Base-by-base conservation (phyloP, 306 rosid genomes). In the Elaeagnus macrophylla region DNA sequence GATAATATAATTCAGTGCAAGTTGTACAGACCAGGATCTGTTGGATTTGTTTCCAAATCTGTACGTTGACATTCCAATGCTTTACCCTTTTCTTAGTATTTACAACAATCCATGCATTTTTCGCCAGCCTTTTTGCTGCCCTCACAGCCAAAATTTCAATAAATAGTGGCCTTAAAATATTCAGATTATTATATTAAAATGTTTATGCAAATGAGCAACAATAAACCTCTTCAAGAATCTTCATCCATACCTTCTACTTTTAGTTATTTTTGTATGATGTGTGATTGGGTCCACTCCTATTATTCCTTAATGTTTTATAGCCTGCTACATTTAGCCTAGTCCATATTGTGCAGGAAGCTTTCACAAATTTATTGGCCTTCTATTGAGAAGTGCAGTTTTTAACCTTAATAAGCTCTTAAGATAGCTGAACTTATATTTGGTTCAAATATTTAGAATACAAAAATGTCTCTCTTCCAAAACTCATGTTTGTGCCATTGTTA, bases 41-140 rank as follows among this genome's bases (percentile, higher is more conserved):
- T 93, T 79, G 99, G 99, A 70, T 93, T 93, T 70, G 99, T 87
- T 72, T 93, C 99, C 67, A 93, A 93, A 93, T 88, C 99, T 57
- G 99, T 93, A 82, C 36, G 96, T 76, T 54, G 57, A 25, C 53
- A 39, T 57, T 64, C 40, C 65, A 40, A 17, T 39, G 43, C 50
- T 10, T 55, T 65, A 39, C 51, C 60, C 13, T 69, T 41, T 20
- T 15, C 25, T 10, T 69, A 56, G 40, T 45, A 61, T 53, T 59
- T 64, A 72, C 54, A 25, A 72, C 54, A 25, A 25, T 25, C 32
- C 2, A 3, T 25, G 32, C 32, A 25, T 25, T 44, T 54, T 37
- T 67, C 32, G 0, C 32, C 32, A 2, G 32, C 32, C 32, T 25
- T 25, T 25, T 2, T 25, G 32, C 32, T 25, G 32, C 4, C 32